Evolutionary conservation across 1,139 yeast species (phyloP).

Genomic region (Blastobotrys apis): DNA sequence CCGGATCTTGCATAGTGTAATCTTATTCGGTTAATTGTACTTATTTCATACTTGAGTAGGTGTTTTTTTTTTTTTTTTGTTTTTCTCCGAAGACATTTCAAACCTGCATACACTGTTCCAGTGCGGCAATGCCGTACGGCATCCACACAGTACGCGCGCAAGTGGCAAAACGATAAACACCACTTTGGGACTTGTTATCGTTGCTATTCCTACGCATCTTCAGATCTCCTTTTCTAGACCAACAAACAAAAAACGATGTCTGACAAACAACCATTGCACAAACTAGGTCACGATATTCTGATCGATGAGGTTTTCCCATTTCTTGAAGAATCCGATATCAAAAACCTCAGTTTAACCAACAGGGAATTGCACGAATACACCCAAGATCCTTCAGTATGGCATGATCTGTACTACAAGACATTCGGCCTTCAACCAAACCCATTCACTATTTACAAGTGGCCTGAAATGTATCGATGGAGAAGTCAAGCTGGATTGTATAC

Average conservation of each 20-base stretch:
- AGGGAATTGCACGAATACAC: constrained; percentile 20
- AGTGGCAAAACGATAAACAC: no score
- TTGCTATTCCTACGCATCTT: no score
- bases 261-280: constrained; percentile 12
- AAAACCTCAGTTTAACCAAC: constrained; percentile 23
- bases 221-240: neutral
- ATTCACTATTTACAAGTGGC: constrained; percentile 43
- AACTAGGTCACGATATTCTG: constrained; percentile 30
- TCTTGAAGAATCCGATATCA: constrained; percentile 25
- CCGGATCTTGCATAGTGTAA: neutral
- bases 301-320: constrained; percentile 29
- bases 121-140: no score
- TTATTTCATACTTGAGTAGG: no score
- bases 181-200: no score
- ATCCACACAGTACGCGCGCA: no score
- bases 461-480: constrained; percentile 45
- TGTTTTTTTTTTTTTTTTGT: no score
- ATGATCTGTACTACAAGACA: constrained; percentile 26
- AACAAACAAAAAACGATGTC: neutral
- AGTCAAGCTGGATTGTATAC: constrained; percentile 47
- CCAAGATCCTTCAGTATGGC: constrained; percentile 31
- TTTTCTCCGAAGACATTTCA: no score
- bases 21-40: no score
- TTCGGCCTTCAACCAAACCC: constrained; percentile 29
- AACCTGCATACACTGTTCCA: no score